phyloP scores from a whole-genome alignment of 208 protist species.

The Willaertia magna region DNA sequence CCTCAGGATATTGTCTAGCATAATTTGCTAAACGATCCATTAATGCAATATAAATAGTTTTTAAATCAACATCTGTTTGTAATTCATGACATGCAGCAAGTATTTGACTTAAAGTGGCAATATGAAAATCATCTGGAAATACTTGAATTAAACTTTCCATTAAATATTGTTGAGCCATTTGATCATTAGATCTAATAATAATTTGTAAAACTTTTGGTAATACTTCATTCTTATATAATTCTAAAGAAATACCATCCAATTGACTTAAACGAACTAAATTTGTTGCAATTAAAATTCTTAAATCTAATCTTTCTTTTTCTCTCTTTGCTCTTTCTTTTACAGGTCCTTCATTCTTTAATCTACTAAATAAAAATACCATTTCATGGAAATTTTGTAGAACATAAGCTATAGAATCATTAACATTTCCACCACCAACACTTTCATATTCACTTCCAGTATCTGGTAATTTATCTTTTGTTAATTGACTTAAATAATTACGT shows the following conservation, averaged over 20 bases:
- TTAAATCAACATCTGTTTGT: constrained; percentile 63
- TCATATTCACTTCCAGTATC: constrained; percentile 53
- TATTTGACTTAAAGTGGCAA: constrained; percentile 71
- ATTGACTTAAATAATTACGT: constrained; percentile 85
- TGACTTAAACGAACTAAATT: constrained; percentile 88
- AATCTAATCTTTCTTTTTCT: constrained; percentile 80
- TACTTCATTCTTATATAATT: constrained; percentile 65
- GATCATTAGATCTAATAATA: constrained; percentile 82
- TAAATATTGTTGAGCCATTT: constrained; percentile 93
- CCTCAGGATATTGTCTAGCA: constrained; percentile 31
- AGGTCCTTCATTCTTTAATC: constrained; percentile 82
- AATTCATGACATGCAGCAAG: constrained; percentile 54
- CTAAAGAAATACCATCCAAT: constrained; percentile 78
- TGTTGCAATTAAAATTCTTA: constrained; percentile 88
- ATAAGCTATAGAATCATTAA: constrained; percentile 79
- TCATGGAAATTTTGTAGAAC: constrained; percentile 94
- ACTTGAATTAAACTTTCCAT: constrained; percentile 94
- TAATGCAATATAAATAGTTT: constrained; percentile 56
- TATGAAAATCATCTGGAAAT: constrained; percentile 94
- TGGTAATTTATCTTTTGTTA: constrained; percentile 88
- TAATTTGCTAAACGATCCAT: constrained; percentile 71
- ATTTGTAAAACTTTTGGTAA: constrained; percentile 68
- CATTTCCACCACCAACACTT: constrained; percentile 48
- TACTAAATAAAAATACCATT: constrained; percentile 97
- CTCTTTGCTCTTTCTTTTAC: constrained; percentile 33